These are phyloP conservation scores for Fagopyrum homotropicum DNA, from an alignment of 148 eudicot species.

Conservation along the genomic window DNA sequence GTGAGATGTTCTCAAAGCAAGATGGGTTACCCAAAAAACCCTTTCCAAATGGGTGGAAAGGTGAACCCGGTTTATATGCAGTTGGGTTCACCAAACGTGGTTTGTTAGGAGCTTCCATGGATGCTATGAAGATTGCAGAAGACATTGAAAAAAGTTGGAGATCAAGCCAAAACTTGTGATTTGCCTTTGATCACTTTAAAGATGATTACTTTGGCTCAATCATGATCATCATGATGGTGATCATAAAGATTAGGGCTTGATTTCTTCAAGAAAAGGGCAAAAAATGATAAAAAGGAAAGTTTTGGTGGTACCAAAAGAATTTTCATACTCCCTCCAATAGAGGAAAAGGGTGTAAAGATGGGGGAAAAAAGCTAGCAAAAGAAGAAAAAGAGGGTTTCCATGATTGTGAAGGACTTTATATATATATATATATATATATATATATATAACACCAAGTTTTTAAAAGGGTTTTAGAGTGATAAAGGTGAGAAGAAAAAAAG, in stretches of 20 bases:
- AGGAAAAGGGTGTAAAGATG: constrained; percentile 15
- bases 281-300: neutral
- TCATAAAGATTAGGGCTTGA: neutral
- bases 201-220: constrained; percentile 11
- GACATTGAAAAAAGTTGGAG: constrained; percentile 47
- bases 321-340: constrained; percentile 21
- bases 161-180: constrained; percentile 24
- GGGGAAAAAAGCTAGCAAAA: neutral
- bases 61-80: constrained; percentile 59
- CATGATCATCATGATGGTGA: constrained; percentile 10
- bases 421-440: neutral
- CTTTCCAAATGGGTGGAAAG: constrained; percentile 88
- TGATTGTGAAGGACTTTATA: constrained; percentile 1
- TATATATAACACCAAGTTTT: neutral
- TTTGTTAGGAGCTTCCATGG: constrained; percentile 72
- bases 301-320: constrained; percentile 27
- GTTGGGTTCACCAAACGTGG: constrained; percentile 91
- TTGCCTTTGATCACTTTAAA: neutral
- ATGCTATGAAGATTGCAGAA: constrained; percentile 52
- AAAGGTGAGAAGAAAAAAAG: constrained; percentile 9
- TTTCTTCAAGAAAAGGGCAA: neutral
- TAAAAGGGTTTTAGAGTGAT: neutral
- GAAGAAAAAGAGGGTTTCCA: neutral
- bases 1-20: constrained; percentile 55
- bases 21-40: constrained; percentile 66